Evolutionary conservation across 768 basidiomycete species (phyloP).

Genomic region (Gymnopilus junonius): DNA sequence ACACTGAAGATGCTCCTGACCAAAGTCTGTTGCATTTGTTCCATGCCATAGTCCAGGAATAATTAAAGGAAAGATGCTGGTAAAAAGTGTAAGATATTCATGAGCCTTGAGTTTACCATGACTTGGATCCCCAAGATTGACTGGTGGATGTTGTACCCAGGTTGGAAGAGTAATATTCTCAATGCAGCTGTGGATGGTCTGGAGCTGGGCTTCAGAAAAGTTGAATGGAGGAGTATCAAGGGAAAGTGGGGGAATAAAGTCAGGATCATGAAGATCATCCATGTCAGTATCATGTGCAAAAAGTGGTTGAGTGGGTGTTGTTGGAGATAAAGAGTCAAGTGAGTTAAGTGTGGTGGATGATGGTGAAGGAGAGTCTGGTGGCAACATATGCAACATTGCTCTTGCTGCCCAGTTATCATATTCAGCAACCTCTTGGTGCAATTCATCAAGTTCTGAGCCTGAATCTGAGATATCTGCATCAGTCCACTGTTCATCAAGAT

Average conservation of each 20-base stretch:
- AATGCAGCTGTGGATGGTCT: conserved; percentile 22
- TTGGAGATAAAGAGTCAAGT: background rate
- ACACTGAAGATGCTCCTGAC: conserved; percentile 15
- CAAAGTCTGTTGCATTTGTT: background rate
- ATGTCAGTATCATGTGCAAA: background rate
- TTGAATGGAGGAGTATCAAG: conserved; percentile 6
- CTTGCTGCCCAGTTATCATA: background rate
- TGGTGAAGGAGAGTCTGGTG: background rate
- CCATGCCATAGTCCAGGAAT: conserved; percentile 32
- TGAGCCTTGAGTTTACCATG: conserved; percentile 41
- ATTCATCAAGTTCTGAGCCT: conserved; percentile 16
- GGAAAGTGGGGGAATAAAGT: background rate
- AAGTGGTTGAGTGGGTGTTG: background rate
- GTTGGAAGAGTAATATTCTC: conserved; percentile 20
- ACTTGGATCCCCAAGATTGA: conserved; percentile 32
- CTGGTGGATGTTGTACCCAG: conserved; percentile 29
- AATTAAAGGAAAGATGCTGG: conserved; percentile 31
- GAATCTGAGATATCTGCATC: conserved; percentile 21
- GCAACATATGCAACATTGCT: background rate
- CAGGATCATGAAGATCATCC: conserved; percentile 3
- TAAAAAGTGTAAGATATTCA: conserved; percentile 31
- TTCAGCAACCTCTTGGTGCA: conserved; percentile 12
- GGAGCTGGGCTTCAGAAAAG: conserved; percentile 15
- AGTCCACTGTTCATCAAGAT: conserved; percentile 19
- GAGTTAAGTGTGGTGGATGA: background rate